Evolutionary conservation across 768 basidiomycete genomes (phyloP), one percentile per base, ranked within the genome.

Genomic region (Cystobasidium tubakii): DNA sequence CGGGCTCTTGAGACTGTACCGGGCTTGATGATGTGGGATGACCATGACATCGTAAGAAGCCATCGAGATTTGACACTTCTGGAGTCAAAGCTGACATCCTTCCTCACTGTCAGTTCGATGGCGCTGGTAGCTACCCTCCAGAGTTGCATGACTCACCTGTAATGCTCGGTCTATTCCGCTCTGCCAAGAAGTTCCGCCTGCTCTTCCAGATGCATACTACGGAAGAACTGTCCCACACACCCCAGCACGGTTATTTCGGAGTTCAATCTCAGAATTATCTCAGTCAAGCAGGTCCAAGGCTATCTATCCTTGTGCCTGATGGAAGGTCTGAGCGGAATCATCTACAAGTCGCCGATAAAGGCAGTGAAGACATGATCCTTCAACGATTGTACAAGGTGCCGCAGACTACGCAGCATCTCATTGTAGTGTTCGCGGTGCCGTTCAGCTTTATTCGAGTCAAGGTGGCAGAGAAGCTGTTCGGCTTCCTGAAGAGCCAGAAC

Each of bases 171-270:
- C 50, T 75, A 7, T 55, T 66, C 36, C 55, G 62, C 15, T 66
- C 71, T 15, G 69, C 75, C 29, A 27, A 75, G 46, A 75, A 54
- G 23, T 66, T 66, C 34, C 62, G 75, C 17, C 42, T 75, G 15
- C 72, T 75, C 31, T 75, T 73, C 71, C 75, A 75, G 65, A 71
- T 65, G 39, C 75, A 75, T 50, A 73, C 72, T 29, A 75, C 71
- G 1, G 74, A 43, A 31, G 29, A n/a, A n/a, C 71, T 53, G 31
- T 39, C 34, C 1, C 39, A 62, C 25, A 63, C 34, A 33, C 44
- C 62, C 27, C 29, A 62, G 25, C 75, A 75, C 43, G 42, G 70
- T n/a, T 57, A 46, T 19, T 75, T 73, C 29, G 75, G 75, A 10
- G 43, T 53, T 3, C 31, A 46, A 36, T 62, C 62, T 1, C 75